Percentiles rank a stretch among this genome's conserved stretches.
phyloP scores from a whole-genome alignment of 164 flowering plant genomes.

The Chimonanthus praecox region DNA sequence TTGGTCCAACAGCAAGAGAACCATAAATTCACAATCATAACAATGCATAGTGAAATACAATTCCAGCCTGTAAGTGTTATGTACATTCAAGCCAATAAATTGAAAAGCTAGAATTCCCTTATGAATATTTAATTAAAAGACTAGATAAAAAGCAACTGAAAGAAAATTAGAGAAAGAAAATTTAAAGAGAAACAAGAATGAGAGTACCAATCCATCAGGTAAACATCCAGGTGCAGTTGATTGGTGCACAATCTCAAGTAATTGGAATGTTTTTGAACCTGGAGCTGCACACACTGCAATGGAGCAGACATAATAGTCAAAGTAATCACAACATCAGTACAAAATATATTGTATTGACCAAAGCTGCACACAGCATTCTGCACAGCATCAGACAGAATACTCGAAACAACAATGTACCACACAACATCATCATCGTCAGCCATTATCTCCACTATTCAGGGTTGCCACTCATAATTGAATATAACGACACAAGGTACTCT shows the following conservation, averaged over 20 bases:
- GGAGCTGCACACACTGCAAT: constrained; percentile 99
- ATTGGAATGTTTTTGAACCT: constrained; percentile 96
- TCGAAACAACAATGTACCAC: too few relatives aligned
- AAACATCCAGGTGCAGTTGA: constrained; percentile 52
- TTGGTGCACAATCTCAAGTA: constrained; percentile 87
- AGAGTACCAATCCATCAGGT: constrained; percentile 81
- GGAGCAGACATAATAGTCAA: constrained; percentile 14
- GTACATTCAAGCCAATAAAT: neutral
- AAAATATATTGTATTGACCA: too few relatives aligned
- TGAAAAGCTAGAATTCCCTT: neutral
- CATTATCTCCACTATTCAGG: too few relatives aligned
- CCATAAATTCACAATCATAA: neutral
- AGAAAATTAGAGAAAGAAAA: neutral
- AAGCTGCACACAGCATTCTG: too few relatives aligned
- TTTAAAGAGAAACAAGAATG: neutral
- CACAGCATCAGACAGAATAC: too few relatives aligned
- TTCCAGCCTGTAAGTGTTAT: neutral
- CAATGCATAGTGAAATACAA: neutral
- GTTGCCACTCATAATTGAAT: too few relatives aligned
- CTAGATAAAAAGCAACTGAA: neutral
- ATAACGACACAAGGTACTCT: too few relatives aligned
- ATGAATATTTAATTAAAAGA: too few relatives aligned
- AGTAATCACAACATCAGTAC: neutral
- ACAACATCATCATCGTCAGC: too few relatives aligned
- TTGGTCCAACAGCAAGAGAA: constrained; percentile 14